phyloP scores from a whole-genome alignment of 2,329 filamentous ascomycete genomes.

The Aspergillus fructus region DNA sequence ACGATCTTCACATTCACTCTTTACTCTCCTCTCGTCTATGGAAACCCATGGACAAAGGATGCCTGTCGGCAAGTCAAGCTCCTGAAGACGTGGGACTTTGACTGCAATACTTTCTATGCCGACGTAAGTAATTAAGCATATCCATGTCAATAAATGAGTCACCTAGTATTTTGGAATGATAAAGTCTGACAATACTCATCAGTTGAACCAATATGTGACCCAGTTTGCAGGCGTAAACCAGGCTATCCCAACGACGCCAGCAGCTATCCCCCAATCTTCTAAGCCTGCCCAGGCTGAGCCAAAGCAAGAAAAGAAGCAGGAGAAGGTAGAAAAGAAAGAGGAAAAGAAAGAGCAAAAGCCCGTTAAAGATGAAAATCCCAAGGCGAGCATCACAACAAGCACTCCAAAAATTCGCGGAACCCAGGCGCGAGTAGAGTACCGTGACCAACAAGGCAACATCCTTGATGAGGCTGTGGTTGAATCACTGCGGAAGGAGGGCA shows the following conservation, averaged over 20 bases:
- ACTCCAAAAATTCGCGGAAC: slow-evolving; percentile 45
- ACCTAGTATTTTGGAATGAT: slow-evolving; percentile 19
- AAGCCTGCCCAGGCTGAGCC: slow-evolving; percentile 14
- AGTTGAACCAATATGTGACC: slow-evolving; percentile 43
- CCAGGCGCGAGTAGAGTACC: slow-evolving; percentile 88
- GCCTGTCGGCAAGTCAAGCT: slow-evolving; percentile 87
- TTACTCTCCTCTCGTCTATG: slow-evolving; percentile 88
- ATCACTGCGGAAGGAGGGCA: slow-evolving; percentile 69
- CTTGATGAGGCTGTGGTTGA: slow-evolving; percentile 81
- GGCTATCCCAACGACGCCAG: slow-evolving; percentile 25
- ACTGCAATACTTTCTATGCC: slow-evolving; percentile 90
- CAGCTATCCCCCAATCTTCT: slow-evolving; percentile 11
- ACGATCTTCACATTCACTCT: slow-evolving; percentile 75
- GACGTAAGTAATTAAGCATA: slow-evolving; percentile 65
- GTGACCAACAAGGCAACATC: slow-evolving; percentile 89
- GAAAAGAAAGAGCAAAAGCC: slow-evolving; percentile 16
- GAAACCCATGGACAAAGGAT: slow-evolving; percentile 87
- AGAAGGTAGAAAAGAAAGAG: slow-evolving; percentile 12
- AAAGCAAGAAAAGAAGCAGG: slow-evolving; percentile 3
- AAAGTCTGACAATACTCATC: slow-evolving; percentile 28
- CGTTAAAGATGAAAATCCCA: slow-evolving; percentile 20
- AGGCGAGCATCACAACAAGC: slow-evolving; percentile 35
- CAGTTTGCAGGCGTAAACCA: slow-evolving; percentile 23
- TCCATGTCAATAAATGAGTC: slow-evolving; percentile 23
- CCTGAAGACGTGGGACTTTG: slow-evolving; percentile 90